Base-by-base conservation (phyloP, 192 early-diverging fungal species). In the Linnemannia schmuckeri region DNA sequence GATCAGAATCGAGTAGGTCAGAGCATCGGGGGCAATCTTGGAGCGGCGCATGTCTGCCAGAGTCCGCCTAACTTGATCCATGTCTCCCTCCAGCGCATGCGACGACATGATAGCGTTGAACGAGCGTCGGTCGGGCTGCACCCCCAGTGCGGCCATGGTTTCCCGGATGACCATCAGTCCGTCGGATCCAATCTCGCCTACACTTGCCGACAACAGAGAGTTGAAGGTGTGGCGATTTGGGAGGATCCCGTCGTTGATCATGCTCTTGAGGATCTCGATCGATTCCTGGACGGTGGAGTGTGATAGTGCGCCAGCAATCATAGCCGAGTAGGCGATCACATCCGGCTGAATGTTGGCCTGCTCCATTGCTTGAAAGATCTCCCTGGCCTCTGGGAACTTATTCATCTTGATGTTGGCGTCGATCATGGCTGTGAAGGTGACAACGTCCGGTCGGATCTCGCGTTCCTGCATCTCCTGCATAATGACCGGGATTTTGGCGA, bases 361-460 rank as follows among this genome's bases (percentile, higher is more conserved):
- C 22, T 81, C 46, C 76, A 87, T 87, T 12, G 85, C 85, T 17
- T 15, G 37, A 42, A 87, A 87, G 17, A 87, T 37, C 44, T 81
- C 79, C 70, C 75, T 87, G 17, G 85, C 85, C 27, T 87, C 85
- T 0, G 61, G 61, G 54, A 78, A 87, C 33, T 87, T 81, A 24
- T 68, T 72, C 85, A 87, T 87, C 37, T 87, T 87, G 79, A 87
- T 47, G 55, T 87, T 73, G 20, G 85, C 85, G 33, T 87, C 85
- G 20, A 87, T 41, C 75, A 87, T 77, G 68, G 75, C 85, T 0
- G 75, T 81, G 52, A 81, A 87, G 27, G 80, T 81, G 42, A 47
- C 54, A 17, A 81, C 72, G 17, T 81, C 70, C 6, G 85, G 85
- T 20, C 76, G 80, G 30, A 55, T 72, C 10, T 76, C 76, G 3